phyloP scores from a whole-genome alignment of 768 basidiomycete genomes.

The Cystobasidium onofrii region DNA sequence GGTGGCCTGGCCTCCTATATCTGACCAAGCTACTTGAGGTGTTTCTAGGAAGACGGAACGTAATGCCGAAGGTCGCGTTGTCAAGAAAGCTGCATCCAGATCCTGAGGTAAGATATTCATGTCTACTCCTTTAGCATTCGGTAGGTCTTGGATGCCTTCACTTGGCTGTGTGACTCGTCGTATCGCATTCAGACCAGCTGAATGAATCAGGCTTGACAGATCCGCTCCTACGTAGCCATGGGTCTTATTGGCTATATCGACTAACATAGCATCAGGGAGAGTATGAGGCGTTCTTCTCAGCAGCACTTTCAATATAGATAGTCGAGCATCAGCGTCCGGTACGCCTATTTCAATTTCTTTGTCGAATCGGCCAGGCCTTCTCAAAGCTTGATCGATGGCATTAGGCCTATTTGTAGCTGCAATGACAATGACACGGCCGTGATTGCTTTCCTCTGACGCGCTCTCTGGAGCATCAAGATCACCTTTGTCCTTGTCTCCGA shows the following conservation, averaged over 20 bases:
- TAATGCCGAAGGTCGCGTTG: constrained; percentile 84
- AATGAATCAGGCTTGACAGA: constrained; percentile 78
- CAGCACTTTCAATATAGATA: constrained; percentile 77
- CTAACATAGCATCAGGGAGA: constrained; percentile 57
- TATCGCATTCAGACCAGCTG: constrained; percentile 84
- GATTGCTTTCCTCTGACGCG: background rate
- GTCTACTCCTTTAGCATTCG: background rate
- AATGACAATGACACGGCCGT: constrained; percentile 71
- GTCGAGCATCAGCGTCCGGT: constrained; percentile 56
- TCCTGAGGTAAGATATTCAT: constrained; percentile 48
- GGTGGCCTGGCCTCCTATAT: constrained; percentile 76
- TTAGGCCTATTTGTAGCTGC: constrained; percentile 94
- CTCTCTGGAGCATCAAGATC: constrained; percentile 42
- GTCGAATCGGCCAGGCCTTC: constrained; percentile 61
- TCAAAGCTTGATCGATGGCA: constrained; percentile 84
- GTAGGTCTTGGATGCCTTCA: background rate
- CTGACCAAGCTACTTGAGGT: constrained; percentile 69
- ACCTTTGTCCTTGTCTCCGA: constrained; percentile 43
- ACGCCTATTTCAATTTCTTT: constrained; percentile 89
- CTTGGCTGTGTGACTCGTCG: constrained; percentile 51
- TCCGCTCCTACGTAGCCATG: constrained; percentile 98
- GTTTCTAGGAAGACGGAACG: constrained; percentile 84
- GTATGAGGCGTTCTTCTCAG: constrained; percentile 70
- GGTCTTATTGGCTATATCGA: constrained; percentile 59
- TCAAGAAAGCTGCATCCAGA: constrained; percentile 62